Evolutionary conservation across 108 stramenopile species (phyloP).

Genomic region (Cyclotella sp.): DNA sequence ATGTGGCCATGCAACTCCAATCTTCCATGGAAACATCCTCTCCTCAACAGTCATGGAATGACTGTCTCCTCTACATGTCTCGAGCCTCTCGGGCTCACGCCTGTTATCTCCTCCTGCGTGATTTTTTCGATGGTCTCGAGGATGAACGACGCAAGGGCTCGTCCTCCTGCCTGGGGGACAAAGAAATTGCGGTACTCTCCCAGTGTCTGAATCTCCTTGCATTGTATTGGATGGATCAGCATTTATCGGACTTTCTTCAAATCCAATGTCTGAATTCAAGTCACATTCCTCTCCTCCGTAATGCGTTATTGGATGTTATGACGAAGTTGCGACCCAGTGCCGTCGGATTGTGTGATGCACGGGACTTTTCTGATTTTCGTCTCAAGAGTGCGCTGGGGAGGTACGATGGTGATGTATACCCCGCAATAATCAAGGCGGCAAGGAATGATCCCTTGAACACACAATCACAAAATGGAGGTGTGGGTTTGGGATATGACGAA

Average conservation of each 20-base stretch:
- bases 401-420: slow-evolving; percentile 92
- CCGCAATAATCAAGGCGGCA: slow-evolving; percentile 86
- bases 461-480: slow-evolving; percentile 54
- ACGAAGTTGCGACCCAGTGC: slow-evolving; percentile 72
- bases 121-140: slow-evolving; percentile 70
- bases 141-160: slow-evolving; percentile 52
- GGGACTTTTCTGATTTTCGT: slow-evolving; percentile 88
- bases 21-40: slow-evolving; percentile 48
- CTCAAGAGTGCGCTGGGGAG: slow-evolving; percentile 89
- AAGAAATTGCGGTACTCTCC: slow-evolving; percentile 62
- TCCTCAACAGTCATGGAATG: slow-evolving; percentile 83
- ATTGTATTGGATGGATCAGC: slow-evolving; percentile 89
- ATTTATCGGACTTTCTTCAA: slow-evolving; percentile 86
- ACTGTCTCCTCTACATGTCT: slow-evolving; percentile 77
- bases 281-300: slow-evolving; percentile 61
- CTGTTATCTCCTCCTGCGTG: slow-evolving; percentile 70
- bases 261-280: slow-evolving; percentile 66
- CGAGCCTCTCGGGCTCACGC: slow-evolving; percentile 82
- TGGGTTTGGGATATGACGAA: slow-evolving; percentile 72
- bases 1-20: slow-evolving; percentile 71
- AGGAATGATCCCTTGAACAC: slow-evolving; percentile 79
- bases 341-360: slow-evolving; percentile 90
- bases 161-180: slow-evolving; percentile 47
- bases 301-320: slow-evolving; percentile 62
- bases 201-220: slow-evolving; percentile 78